phyloP scores from a whole-genome alignment of 2,329 filamentous ascomycete species.

The Penicillium corylophilum region DNA sequence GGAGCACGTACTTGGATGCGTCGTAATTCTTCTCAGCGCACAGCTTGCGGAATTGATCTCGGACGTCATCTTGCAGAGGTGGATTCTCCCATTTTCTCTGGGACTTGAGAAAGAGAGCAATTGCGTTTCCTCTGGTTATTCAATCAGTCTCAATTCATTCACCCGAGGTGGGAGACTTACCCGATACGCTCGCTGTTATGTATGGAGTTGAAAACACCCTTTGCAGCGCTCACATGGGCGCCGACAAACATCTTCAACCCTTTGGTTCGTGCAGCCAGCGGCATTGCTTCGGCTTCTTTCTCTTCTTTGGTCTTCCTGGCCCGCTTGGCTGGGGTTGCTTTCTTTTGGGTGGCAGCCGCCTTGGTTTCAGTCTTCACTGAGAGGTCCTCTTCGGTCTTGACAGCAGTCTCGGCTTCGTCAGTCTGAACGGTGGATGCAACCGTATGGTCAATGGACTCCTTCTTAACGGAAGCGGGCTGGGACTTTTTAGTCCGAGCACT shows the following conservation, averaged over 20 bases:
- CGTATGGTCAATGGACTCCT: conserved; percentile 10
- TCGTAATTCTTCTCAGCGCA: conserved; percentile 72
- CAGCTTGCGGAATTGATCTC: conserved; percentile 66
- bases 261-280: conserved; percentile 67
- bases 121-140: conserved; percentile 71
- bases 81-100: conserved; percentile 94
- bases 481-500: conserved; percentile 14
- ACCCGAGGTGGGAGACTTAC: conserved; percentile 31
- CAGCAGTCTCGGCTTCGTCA: background rate
- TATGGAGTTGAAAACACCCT: conserved; percentile 90
- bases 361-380: conserved; percentile 16
- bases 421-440: background rate
- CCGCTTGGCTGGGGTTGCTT: conserved; percentile 36
- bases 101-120: conserved; percentile 92
- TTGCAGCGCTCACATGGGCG: conserved; percentile 86
- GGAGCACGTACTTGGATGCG: conserved; percentile 51
- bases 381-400: conserved; percentile 7
- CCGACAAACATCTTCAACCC: conserved; percentile 81
- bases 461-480: conserved; percentile 12
- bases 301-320: conserved; percentile 57
- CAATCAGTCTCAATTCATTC: background rate
- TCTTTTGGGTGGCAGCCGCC: conserved; percentile 53
- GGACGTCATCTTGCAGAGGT: conserved; percentile 66
- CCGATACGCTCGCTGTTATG: conserved; percentile 74
- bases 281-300: conserved; percentile 57